These are phyloP conservation scores for Saccharomycopsis hybrid DNA, from an alignment of 1,139 yeast species.

Conservation along the genomic window DNA sequence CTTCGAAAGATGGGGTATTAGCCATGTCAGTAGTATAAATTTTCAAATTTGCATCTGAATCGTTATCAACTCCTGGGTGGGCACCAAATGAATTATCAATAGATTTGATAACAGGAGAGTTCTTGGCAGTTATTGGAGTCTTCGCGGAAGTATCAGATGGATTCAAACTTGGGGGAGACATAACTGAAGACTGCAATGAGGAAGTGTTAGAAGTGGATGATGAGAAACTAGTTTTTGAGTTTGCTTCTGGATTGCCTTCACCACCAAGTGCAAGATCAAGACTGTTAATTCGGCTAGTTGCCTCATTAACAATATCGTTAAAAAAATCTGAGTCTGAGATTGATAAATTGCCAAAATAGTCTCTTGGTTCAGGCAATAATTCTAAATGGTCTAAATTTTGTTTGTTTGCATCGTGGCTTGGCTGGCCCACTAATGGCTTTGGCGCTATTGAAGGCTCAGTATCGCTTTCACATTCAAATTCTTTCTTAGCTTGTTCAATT, in stretches of 20 bases:
- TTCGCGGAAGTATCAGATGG: not conserved
- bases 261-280: not conserved
- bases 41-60: no score
- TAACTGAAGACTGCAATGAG: constrained; percentile 9
- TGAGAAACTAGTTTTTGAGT: not conserved
- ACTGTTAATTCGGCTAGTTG: constrained; percentile 7
- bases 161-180: constrained; percentile 5
- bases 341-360: constrained; percentile 11
- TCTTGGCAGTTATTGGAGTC: constrained; percentile 1
- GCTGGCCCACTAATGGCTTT: not conserved
- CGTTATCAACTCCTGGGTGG: no score
- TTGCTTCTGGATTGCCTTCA: not conserved
- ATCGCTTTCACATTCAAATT: not conserved
- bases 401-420: not conserved
- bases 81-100: not conserved
- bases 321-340: constrained; percentile 6
- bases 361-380: not conserved
- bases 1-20: no score
- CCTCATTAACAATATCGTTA: constrained; percentile 14
- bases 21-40: no score
- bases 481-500: not conserved
- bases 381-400: not conserved
- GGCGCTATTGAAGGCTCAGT: not conserved
- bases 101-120: constrained; percentile 3
- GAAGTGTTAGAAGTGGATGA: not conserved